Base-by-base conservation (phyloP, 2,329 filamentous ascomycete species). In the Pseudogymnoascus sp. region DNA sequence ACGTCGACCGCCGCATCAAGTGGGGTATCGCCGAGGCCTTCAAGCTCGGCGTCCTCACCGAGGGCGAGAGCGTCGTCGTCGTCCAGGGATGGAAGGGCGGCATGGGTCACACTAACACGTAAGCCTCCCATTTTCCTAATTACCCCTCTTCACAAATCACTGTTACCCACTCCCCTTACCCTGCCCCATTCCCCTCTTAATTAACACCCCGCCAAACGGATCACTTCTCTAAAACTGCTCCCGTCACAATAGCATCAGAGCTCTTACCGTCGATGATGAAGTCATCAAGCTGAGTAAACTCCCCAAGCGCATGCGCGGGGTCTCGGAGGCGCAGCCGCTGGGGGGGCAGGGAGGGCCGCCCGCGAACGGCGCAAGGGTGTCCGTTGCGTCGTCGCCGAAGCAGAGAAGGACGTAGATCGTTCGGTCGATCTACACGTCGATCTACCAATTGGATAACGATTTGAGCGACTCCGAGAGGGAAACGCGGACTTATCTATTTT, bases 1-100 rank as follows among this genome's bases (percentile, higher is more conserved):
- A 99, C 78, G 95, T 99, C 71, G 95, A 99, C 80, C 86, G 88
- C 76, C 91, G 95, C 75, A 91, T 99, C 78, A 96, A 93, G 84
- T 99, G 93, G 93, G 95, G 91, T 76, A 91, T 99, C 76, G 81
- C 84, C 75, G 86, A 92, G 75, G 95, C 91, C 71, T 85, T 96
- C 73, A 86, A 89, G 78, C 89, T 99, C 67, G 86, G 86, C 70
- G 84, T 93, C 59, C 80, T 96, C 67, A 82, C 80, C 74, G 80
- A 85, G 74, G 89, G 87, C 68, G 90, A 92, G 73, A 84, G 86
- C 33, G 86, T 95, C 63, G 85, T 95, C 66, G 91, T 92, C 70
- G 90, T 96, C 40, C 91, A 96, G 79, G 90, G 90, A 79, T 96
- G 90, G 90, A 89, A 91, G 81, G 91, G 91, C 72, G 91, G 91